Evolutionary conservation across 768 basidiomycete species (phyloP), one percentile per base, ranked within the genome.

Genomic region (Polyporus arcularius): DNA sequence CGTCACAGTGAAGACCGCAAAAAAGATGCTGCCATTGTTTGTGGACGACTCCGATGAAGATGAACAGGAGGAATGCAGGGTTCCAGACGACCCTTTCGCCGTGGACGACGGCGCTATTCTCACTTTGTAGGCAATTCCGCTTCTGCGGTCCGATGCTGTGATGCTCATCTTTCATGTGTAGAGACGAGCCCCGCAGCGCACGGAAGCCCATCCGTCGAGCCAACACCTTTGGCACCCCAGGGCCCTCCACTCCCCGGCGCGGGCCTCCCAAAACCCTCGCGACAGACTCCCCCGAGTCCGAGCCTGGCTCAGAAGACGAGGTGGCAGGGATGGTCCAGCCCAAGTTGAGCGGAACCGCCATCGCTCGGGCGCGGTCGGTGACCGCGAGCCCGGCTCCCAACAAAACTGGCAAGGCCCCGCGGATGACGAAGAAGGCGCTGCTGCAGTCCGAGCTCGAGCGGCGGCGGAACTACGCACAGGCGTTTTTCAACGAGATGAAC

Each of bases 401-500:
- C 57, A 61, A 55, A 16, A 15, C 40, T 18, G 40, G 52, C 10
- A 69, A 62, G 50, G 41, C 68, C 9, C 68, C 68, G 43, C 66
- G 65, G 8, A 39, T 65, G 47, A 66, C 71, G 18, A 82, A 82
- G 73, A 85, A 82, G 62, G 73, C 75, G 0, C 69, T 71, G 43
- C 71, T 69, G 14, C 75, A 72, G 28, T 79, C 76, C 4, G 81
- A 86, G 54, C 79, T 79, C 52, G 72, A 70, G 31, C 75, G 74
- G 45, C 77, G 79, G 18, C 79, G 78, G 48, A 68, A 68, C 4
- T 90, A 88, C 70, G 88, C 90, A 3, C 71, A 78, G 38, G 65
- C 77, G 28, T 70, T 90, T n/a, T 91, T 89, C 62, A 63, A 70
- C 12, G 83, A 85, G 63, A 75, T 91, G 45, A 91, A 91, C 66